A percentile compares a stretch with the other conserved stretches of the same genome.
These are phyloP conservation scores for Fonsecaea monophora DNA, from an alignment of 2,329 filamentous ascomycete species.

Conservation along the genomic window DNA sequence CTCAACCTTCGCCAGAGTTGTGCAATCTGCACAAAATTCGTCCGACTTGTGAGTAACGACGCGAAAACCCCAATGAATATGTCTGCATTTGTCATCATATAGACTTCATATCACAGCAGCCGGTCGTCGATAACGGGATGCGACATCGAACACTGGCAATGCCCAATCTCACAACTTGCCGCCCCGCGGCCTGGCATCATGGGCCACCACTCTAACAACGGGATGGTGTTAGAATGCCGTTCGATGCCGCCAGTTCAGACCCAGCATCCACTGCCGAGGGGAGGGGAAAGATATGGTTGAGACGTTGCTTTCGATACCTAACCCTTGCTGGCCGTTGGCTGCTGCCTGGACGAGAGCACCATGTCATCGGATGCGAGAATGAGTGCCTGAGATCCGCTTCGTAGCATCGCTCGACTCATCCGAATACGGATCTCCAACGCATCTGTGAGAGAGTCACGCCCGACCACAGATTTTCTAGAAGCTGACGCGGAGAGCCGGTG, in stretches of 20 bases:
- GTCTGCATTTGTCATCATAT: conserved; percentile 19
- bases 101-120: conserved; percentile 1
- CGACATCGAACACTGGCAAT: background rate
- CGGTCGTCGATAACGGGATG: background rate
- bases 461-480: conserved; percentile 9
- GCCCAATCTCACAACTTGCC: background rate
- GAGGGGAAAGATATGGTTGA: background rate
- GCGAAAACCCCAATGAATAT: background rate
- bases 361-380: conserved; percentile 5
- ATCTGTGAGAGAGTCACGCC: background rate
- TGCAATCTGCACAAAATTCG: conserved; percentile 18
- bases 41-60: background rate
- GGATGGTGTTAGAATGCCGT: conserved; percentile 5
- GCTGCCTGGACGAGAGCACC: background rate
- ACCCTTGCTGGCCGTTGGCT: background rate
- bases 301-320: background rate
- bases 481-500: conserved; percentile 9
- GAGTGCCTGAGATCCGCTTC: conserved; percentile 3
- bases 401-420: conserved; percentile 8
- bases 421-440: conserved; percentile 11
- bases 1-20: conserved; percentile 3
- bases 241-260: conserved; percentile 2
- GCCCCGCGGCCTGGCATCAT: background rate
- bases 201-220: background rate
- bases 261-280: background rate